phyloP scores from a whole-genome alignment of 331 rosid genomes.

The Malus hybrid region DNA sequence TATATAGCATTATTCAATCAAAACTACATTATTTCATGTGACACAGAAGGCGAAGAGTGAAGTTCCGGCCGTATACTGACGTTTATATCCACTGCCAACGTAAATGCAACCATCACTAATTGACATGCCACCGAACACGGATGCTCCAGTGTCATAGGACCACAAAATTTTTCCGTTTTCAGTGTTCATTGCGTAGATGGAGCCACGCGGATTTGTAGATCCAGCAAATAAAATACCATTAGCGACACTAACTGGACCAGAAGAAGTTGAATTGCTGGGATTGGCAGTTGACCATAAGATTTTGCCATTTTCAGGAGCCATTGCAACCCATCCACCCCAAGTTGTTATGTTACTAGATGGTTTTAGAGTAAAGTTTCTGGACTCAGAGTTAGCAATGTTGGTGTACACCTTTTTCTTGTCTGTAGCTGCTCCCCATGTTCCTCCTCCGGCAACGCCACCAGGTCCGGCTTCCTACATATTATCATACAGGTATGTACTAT shows the following conservation, averaged over 20 bases:
- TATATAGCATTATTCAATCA: not conserved
- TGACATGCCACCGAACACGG: constrained; percentile 50
- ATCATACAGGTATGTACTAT: no score
- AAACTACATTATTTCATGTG: not conserved
- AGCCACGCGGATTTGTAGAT: constrained; percentile 26
- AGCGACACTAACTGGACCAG: constrained; percentile 54
- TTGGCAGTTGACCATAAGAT: constrained; percentile 45
- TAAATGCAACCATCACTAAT: constrained; percentile 17
- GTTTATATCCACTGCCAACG: constrained; percentile 12
- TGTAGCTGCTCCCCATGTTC: constrained; percentile 44
- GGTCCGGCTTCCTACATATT: constrained; percentile 36
- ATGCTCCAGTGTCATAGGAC: constrained; percentile 39
- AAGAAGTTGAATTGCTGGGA: constrained; percentile 21
- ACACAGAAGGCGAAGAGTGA: constrained; percentile 24
- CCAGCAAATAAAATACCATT: constrained; percentile 56
- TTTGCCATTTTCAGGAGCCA: constrained; percentile 32
- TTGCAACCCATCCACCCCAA: constrained; percentile 54
- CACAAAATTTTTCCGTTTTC: constrained; percentile 34
- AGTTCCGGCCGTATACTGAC: constrained; percentile 4
- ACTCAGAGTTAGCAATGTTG: constrained; percentile 27
- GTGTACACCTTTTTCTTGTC: constrained; percentile 31
- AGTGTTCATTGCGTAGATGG: constrained; percentile 34
- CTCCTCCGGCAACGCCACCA: constrained; percentile 33
- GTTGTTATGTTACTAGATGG: constrained; percentile 29
- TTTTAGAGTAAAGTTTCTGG: constrained; percentile 26